Evolutionary conservation across 2,329 filamentous ascomycete species (phyloP), one percentile per base, ranked within the genome.

Genomic region (Colletotrichum musicola): DNA sequence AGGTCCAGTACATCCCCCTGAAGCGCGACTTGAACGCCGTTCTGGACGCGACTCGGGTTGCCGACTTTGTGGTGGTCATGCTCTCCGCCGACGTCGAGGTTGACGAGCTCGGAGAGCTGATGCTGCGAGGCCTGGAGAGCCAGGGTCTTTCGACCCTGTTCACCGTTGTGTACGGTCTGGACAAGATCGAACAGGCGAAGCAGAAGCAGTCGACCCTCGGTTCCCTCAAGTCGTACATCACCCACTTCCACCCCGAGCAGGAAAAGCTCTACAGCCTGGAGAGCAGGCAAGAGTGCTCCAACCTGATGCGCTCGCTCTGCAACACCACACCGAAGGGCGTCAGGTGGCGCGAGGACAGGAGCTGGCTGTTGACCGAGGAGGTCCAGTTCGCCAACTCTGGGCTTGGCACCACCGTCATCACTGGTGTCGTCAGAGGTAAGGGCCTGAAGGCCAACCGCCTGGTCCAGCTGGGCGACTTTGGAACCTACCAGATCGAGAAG

Each of bases 141-240:
- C 96, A 99, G 81, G 96, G 96, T 75, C 89, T 99, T 73, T 97
- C 95, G 1, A 98, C 94, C 22, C 88, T 97, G n/a, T 89, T 97
- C 75, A 94, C 93, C 0, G 88, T 93, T 13, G 94, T 97, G 0
- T 92, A 97, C 75, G 90, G 90, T 5, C 83, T 98, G 13, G 91
- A 95, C 64, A 88, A 87, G 68, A 83, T 97, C 46, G 92, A 97
- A 73, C 90, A 93, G 0, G 85, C 90, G 9, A 98, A 98, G 81
- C 91, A 92, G 78, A 87, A 91, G 67, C 85, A 89, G 0, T 91
- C 94, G 68, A 89, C 97, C 12, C 82, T 95, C 56, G 86, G 90
- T 55, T 98, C 95, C 1, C 85, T 99, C 63, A 96, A 94, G 78
- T 97, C 94, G 1, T 98, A 93, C 81, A 95, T 98, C 75, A 94